Base-by-base conservation (phyloP, 306 rosid genomes). In the Clitoria ternatea region DNA sequence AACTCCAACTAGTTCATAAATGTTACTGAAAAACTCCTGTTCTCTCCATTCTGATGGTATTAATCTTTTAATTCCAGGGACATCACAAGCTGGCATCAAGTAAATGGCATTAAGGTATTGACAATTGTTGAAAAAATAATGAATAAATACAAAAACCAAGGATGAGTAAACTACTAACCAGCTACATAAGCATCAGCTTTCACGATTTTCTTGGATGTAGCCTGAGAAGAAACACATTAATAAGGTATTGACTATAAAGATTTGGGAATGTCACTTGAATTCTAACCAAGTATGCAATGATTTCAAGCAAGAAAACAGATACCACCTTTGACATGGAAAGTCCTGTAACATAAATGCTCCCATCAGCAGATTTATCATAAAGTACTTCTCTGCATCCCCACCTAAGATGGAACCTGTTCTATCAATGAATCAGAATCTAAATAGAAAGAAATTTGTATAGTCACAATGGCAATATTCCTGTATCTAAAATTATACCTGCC, bases 321-420 rank as follows among this genome's bases (percentile, higher is more conserved):
- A 26, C 65, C 55, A 82, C 99, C 97, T 86, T 91, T 33, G 99
- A 94, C 85, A 94, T 80, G 50, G 91, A 80, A 77, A 94, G 75
- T 70, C 99, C 97, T 26, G 84, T 42, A 37, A 91, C 85, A 80
- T 86, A 84, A 7, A 80, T 83, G 40, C 87, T 81, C 63, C 96
- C 97, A 80, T 86, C 90, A 8, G 88, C 77, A 55, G 87, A 73
- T 80, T 87, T 86, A 70, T 86, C 92, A 63, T 94, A 87, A 24
- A 87, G 90, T 78, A 94, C 61, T 78, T 79, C 91, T 85, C 99
- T 87, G 76, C 97, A 94, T 69, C 99, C 99, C 99, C 99, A 94
- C 86, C 99, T 87, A 50, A 94, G 96, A 80, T 94, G 99, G 84
- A 94, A 91, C 80, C 99, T 94, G 85, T 81, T 71, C 86, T 75